Conservation (phyloP, 345 rosid species). For the Kernera saxatilis region DNA sequence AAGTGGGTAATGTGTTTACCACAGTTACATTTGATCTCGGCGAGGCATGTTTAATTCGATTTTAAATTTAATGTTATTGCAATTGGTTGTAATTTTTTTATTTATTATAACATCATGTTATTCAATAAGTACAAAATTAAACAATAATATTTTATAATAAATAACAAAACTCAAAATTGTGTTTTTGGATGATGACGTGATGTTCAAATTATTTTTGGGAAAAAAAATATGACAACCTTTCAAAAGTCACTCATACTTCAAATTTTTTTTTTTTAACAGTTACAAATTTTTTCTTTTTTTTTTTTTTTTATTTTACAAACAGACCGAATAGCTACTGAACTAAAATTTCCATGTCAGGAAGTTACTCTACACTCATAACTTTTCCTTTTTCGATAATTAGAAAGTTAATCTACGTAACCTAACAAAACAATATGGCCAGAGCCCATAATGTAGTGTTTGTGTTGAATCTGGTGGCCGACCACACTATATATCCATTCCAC, state of each 20-base stretch:
- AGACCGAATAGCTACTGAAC: background rate
- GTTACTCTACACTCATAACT: background rate
- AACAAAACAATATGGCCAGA: background rate
- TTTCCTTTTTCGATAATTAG: background rate
- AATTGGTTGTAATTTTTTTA: background rate
- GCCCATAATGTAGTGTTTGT: background rate
- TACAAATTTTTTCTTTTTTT: too few species aligned
- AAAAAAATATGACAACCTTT: background rate
- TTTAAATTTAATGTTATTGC: too few species aligned
- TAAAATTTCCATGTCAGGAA: background rate
- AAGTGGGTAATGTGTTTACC: too few species aligned
- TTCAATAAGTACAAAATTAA: background rate
- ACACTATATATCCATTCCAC: background rate
- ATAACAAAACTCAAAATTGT: too few species aligned
- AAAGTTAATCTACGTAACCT: background rate
- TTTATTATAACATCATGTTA: background rate
- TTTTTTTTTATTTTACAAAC: background rate
- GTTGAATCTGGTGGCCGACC: slow-evolving; percentile 2
- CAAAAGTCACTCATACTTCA: background rate
- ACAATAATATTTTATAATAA: too few species aligned
- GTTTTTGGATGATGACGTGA: background rate
- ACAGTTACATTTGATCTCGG: background rate
- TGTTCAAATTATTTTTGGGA: background rate
- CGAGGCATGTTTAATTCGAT: background rate
- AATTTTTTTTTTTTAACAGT: too few species aligned